Base-by-base conservation (phyloP, 2,329 filamentous ascomycete genomes). In the Talaromyces sp. region DNA sequence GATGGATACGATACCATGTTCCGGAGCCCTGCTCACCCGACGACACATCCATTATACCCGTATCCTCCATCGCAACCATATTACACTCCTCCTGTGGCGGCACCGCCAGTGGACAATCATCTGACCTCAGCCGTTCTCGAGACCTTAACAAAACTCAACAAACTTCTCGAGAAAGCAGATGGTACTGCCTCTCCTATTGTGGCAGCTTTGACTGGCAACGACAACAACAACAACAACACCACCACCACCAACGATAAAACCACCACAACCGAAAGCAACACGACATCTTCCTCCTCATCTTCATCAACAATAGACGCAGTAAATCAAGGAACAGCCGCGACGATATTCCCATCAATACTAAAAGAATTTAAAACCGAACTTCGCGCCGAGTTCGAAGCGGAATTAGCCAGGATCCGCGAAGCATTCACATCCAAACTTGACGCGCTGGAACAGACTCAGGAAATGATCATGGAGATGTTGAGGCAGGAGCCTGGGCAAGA, bases 1-100 rank as follows among this genome's bases (percentile, higher is more conserved):
- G 73, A 75, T 16, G 76, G 76, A 0, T 78, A 75, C 59, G 76
- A 76, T 35, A 74, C 69, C 11, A 76, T 78, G 73, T 78, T 77
- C 63, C 66, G 69, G 18, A 57, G 5, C 7, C 35, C 54, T 6
- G 71, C 65, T 12, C 60, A 21, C 54, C 35, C 46, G 12, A 23
- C 50, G 21, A 37, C 55, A 28, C 52, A 58, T 21, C 44, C 62
- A 31, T 23, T 50, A 66, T 40, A 54, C 68, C 12, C 62, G 50
- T 40, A 42, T 37, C 35, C 44, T 7, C 48, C 61, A 25, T 44
- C 28, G 11, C 44, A 37, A 52, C 46, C 62, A 23, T 56, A 54
- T n/a, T 46, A 37, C 14, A 33, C 62, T 42, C 50, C 50, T 48
- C 39, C 62, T 37, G 8, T 44, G 18, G n/a, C 35, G 65, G 31